phyloP scores from a whole-genome alignment of 768 basidiomycete species.

The Tricholoma sp. region DNA sequence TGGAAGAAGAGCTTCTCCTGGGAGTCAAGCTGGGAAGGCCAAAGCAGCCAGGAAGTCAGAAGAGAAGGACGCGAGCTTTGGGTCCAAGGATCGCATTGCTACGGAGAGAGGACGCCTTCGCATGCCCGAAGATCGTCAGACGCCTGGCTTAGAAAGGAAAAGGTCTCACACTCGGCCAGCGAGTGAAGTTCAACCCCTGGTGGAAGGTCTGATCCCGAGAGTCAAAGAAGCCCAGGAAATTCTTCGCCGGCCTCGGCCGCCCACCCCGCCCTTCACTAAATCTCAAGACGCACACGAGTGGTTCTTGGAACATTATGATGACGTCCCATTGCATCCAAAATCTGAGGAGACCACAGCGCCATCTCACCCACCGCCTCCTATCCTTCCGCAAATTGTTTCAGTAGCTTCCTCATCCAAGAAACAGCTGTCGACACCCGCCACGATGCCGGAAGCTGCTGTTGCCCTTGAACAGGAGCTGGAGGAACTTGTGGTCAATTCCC shows the following conservation, averaged over 20 bases:
- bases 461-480: constrained; percentile 42
- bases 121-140: constrained; percentile 6
- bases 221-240: constrained; percentile 8
- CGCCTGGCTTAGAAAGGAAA: constrained; percentile 1
- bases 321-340: constrained; percentile 27
- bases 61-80: constrained; percentile 15
- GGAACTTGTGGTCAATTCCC: constrained; percentile 17
- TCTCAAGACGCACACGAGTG: constrained; percentile 57
- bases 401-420: constrained; percentile 11
- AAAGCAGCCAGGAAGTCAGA: constrained; percentile 43
- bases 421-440: constrained; percentile 15
- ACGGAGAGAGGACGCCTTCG: constrained; percentile 9
- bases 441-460: constrained; percentile 30
- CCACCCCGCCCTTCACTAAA: constrained; percentile 17
- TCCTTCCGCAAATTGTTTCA: constrained; percentile 4
- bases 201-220: constrained; percentile 1
- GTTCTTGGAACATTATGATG: constrained; percentile 50
- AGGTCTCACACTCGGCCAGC: constrained; percentile 4
- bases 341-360: constrained; percentile 22
- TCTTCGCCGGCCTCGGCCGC: constrained; percentile 2
- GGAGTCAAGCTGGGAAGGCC: constrained; percentile 41
- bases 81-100: constrained; percentile 1
- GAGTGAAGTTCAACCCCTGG: not conserved
- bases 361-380: constrained; percentile 9
- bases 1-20: constrained; percentile 42